Base-by-base conservation (phyloP, 768 basidiomycete species). In the Amanita muscaria region DNA sequence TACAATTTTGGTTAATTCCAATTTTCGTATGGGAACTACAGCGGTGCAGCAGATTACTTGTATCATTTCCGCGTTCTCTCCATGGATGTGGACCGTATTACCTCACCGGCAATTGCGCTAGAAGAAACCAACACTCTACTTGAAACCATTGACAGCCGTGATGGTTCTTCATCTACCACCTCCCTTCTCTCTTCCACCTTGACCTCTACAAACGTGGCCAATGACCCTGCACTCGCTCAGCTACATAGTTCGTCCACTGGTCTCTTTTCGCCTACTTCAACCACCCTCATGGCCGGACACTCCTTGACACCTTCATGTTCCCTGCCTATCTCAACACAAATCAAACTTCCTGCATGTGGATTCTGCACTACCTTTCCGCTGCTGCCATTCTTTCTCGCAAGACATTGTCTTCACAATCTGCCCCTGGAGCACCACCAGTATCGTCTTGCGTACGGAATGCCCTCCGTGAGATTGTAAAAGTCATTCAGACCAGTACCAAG, bases 1-100 rank as follows among this genome's bases (percentile, higher is more conserved):
- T 98, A 99, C 72, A 90, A 92, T 67, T 97, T 94, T 66, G 96
- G 96, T 43, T 87, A 97, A 59, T 98, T 93, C 70, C 93, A 96
- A 67, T 99, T 90, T 67, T 88, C 94, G n/a, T 89, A 89, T 62
- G 96, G 96, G 34, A 90, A 91, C 64, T 99, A 99, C 71, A 84
- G 82, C 55, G 88, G 88, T 39, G 92, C 96, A 12, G 92, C 93
- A 38, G 91, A 97, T 64, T 98, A 96, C 68, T 74, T 99, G 45
- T 97, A 98, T 72, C 94, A 98, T 61, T 99, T 98, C 75, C 89
- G 93, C 45, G 85, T 98, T 18, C 82, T 99, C 49, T 94, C 93
- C 38, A 96, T 92, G 46, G 89, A 94, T 61, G 73, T 76, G 46
- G 87, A 93, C 41, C 85, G 94, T 59, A 92, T 88, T 66, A 85